Evolutionary conservation across 192 early-diverging fungal species (phyloP).

Genomic region (Lobosporangium transversale): DNA sequence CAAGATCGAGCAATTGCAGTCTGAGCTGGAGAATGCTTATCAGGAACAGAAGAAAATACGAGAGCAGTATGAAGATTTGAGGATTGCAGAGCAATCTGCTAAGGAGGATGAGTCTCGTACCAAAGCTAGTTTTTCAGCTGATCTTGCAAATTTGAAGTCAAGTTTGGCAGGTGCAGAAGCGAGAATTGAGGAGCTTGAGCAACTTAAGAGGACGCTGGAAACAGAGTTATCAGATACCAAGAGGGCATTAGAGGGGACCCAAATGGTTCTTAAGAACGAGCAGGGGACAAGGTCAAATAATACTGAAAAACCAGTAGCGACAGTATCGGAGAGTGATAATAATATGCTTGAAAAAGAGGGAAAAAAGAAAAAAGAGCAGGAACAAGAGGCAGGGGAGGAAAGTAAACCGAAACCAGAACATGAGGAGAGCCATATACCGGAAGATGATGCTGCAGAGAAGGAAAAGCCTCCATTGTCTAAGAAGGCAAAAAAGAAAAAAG

Average conservation of each 20-base stretch:
- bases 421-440: too few species aligned
- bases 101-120: slow-evolving; percentile 41
- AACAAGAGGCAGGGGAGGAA: slow-evolving; percentile 7
- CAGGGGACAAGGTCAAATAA: too few species aligned
- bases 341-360: neutral
- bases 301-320: too few species aligned
- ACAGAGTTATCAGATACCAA: slow-evolving; percentile 27
- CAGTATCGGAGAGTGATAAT: slow-evolving; percentile 11
- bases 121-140: slow-evolving; percentile 22
- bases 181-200: slow-evolving; percentile 19
- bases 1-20: slow-evolving; percentile 22
- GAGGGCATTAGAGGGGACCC: slow-evolving; percentile 5
- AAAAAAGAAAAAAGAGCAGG: slow-evolving; percentile 14
- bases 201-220: slow-evolving; percentile 14
- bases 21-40: slow-evolving; percentile 9
- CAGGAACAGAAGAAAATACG: slow-evolving; percentile 23
- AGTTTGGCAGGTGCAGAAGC: slow-evolving; percentile 11
- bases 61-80: slow-evolving; percentile 28
- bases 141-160: slow-evolving; percentile 15
- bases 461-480: slow-evolving; percentile 32
- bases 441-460: slow-evolving; percentile 28
- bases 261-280: slow-evolving; percentile 5
- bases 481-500: slow-evolving; percentile 38
- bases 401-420: slow-evolving; percentile 13
- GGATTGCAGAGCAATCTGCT: slow-evolving; percentile 33